These are phyloP conservation scores for Jatropha multifida DNA, from an alignment of 441 rosid genomes.

Conservation along the genomic window DNA sequence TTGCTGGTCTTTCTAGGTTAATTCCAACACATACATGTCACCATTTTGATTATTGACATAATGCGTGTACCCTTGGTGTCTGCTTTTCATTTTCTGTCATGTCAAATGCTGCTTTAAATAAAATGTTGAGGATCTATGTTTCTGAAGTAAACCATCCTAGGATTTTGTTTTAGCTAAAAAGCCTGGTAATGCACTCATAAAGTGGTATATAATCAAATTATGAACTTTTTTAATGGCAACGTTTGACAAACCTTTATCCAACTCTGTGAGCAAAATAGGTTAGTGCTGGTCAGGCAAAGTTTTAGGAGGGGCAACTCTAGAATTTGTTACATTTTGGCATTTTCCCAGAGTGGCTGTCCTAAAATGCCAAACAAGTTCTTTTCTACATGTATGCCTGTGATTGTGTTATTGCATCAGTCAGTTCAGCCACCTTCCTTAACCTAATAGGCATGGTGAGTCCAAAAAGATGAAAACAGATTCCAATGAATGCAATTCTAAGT, in stretches of 20 bases:
- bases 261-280: neutral
- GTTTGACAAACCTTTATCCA: neutral
- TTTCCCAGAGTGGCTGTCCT: neutral
- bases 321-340: neutral
- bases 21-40: neutral
- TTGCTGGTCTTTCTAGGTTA: conserved; percentile 6
- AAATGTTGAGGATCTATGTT: neutral
- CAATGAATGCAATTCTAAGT: neutral
- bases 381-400: neutral
- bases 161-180: conserved; percentile 6
- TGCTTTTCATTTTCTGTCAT: neutral
- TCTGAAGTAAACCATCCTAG: neutral
- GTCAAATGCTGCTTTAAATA: conserved; percentile 1
- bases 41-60: conserved; percentile 1
- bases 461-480: neutral
- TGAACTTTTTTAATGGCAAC: neutral
- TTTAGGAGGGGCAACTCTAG: neutral
- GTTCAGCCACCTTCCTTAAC: neutral
- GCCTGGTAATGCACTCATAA: neutral
- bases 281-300: neutral
- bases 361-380: neutral
- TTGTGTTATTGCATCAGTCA: neutral
- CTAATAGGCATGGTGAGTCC: neutral
- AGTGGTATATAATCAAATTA: neutral
- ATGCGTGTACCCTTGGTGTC: neutral